Evolutionary conservation across 2,329 filamentous ascomycete species (phyloP).

Genomic region (Scedosporium boydii): DNA sequence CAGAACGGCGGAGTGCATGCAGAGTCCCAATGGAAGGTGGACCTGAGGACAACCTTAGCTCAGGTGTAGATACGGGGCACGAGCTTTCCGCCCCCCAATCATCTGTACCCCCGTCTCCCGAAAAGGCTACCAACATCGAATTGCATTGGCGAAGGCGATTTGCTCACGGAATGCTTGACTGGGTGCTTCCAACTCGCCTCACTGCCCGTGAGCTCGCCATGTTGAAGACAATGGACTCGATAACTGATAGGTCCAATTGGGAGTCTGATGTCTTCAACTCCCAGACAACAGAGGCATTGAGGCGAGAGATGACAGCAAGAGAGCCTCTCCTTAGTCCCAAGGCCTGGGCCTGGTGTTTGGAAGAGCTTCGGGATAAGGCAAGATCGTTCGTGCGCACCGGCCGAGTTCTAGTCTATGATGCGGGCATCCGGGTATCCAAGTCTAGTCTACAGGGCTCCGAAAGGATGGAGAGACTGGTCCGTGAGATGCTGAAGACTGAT

Average conservation of each 20-base stretch:
- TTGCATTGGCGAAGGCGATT: slow-evolving; percentile 1
- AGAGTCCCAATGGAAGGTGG: too few relatives aligned
- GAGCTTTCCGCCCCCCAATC: too few relatives aligned
- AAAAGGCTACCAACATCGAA: neutral
- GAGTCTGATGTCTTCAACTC: neutral
- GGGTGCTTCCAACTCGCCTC: neutral
- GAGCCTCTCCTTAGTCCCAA: neutral
- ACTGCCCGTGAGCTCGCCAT: slow-evolving; percentile 8
- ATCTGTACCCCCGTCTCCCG: neutral
- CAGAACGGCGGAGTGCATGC: too few relatives aligned
- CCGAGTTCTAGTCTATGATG: neutral
- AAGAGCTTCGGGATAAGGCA: slow-evolving; percentile 1
- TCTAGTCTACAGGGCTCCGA: neutral
- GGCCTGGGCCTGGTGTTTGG: slow-evolving; percentile 1
- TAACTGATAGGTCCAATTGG: slow-evolving; percentile 7
- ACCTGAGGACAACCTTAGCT: too few relatives aligned
- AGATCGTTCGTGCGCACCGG: neutral
- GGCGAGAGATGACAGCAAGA: neutral
- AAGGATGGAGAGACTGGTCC: neutral
- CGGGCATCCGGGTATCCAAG: neutral
- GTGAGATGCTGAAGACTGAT: too few relatives aligned
- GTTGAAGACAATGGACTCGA: slow-evolving; percentile 7
- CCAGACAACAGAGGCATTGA: neutral
- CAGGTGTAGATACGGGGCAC: too few relatives aligned
- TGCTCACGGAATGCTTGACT: slow-evolving; percentile 3